Conservation (phyloP, 345 rosid species). For the Viola odorata region DNA sequence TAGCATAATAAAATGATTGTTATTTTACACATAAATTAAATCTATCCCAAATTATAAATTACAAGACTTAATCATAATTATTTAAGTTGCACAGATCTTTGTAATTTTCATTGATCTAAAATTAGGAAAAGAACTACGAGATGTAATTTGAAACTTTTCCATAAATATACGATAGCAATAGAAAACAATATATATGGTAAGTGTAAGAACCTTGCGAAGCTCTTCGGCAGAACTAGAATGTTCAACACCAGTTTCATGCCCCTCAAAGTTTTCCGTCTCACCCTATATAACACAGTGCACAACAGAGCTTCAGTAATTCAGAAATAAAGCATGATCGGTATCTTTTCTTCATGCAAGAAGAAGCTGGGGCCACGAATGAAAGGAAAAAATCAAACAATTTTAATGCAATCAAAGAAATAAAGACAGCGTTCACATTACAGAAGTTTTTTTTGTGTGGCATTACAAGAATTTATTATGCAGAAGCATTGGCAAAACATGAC, state of each 20-base stretch:
- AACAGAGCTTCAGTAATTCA: not conserved
- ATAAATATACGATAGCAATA: not conserved
- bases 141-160: too few relatives aligned
- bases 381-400: not conserved
- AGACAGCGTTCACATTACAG: not conserved
- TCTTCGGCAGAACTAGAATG: constrained; percentile 32
- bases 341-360: not conserved
- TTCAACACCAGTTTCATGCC: constrained; percentile 34
- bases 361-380: not conserved
- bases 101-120: too few relatives aligned
- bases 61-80: too few relatives aligned
- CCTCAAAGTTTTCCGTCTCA: constrained; percentile 30
- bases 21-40: too few relatives aligned
- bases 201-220: constrained; percentile 37
- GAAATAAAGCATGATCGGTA: not conserved
- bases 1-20: too few relatives aligned
- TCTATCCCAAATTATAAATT: too few relatives aligned
- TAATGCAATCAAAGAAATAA: not conserved
- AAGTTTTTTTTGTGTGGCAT: not conserved
- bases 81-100: too few relatives aligned
- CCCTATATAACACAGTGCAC: constrained; percentile 26
- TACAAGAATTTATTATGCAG: not conserved
- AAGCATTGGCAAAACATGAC: too few relatives aligned
- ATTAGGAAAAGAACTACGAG: too few relatives aligned
- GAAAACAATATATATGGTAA: not conserved